These are phyloP conservation scores for Claviceps spartinae DNA, from an alignment of 2,329 filamentous ascomycete genomes.

Conservation along the genomic window DNA sequence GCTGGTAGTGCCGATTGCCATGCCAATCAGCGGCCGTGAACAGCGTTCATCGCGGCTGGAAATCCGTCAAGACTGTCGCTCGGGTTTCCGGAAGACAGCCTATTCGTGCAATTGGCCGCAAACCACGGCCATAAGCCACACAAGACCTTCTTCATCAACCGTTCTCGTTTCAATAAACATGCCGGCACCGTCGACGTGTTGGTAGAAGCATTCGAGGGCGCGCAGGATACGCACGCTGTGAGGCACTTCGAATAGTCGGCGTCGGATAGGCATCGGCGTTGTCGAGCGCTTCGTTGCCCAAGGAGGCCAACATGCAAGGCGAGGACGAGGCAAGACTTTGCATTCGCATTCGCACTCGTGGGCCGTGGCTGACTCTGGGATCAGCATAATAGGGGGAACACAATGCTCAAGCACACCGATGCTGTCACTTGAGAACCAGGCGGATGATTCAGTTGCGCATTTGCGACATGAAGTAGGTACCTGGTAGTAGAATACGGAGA, in stretches of 20 bases:
- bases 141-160: too few relatives aligned
- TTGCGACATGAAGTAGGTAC: neutral
- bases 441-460: neutral
- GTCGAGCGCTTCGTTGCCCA: neutral
- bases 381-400: neutral
- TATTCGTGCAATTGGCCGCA: slow-evolving; percentile 2
- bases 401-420: neutral
- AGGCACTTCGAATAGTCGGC: neutral
- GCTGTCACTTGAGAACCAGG: neutral
- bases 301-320: neutral
- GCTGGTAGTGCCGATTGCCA: neutral
- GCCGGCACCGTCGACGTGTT: too few relatives aligned
- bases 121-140: neutral
- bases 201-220: too few relatives aligned
- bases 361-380: neutral
- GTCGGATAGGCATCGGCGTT: neutral
- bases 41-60: neutral
- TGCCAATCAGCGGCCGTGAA: too few relatives aligned
- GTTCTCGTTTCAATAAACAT: too few relatives aligned
- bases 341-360: neutral
- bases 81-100: neutral
- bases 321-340: neutral
- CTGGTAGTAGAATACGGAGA: too few relatives aligned
- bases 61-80: slow-evolving; percentile 1
- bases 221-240: neutral